phyloP scores from a whole-genome alignment of 2,329 filamentous ascomycete species.

The Aspergillus thermomutatus region DNA sequence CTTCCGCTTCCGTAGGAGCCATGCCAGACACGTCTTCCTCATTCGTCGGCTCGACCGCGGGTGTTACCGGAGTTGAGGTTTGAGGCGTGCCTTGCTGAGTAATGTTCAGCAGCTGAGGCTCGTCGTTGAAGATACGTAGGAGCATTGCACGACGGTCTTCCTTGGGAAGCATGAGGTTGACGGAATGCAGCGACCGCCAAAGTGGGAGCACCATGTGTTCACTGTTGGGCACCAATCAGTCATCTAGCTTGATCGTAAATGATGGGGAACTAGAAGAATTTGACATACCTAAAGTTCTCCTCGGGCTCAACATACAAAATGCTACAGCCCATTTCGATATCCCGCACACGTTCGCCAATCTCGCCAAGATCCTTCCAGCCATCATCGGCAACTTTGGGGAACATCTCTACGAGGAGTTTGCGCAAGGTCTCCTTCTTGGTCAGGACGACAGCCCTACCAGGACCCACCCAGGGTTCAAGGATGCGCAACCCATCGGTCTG shows the following conservation, averaged over 20 bases:
- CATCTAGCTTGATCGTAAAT: constrained; percentile 10
- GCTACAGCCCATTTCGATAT: constrained; percentile 86
- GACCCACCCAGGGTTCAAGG: constrained; percentile 83
- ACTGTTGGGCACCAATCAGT: constrained; percentile 24
- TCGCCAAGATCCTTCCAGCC: constrained; percentile 76
- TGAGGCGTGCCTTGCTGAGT: constrained; percentile 19
- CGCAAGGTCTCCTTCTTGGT: constrained; percentile 75
- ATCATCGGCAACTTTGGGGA: constrained; percentile 77
- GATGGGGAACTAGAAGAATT: background rate
- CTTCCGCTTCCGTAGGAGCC: constrained; percentile 28
- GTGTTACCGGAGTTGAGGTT: constrained; percentile 14
- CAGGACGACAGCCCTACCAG: constrained; percentile 70
- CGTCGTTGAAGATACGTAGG: constrained; percentile 85
- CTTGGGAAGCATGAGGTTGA: constrained; percentile 98
- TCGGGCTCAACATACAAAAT: constrained; percentile 80
- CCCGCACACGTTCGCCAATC: constrained; percentile 76
- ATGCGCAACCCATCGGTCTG: constrained; percentile 92
- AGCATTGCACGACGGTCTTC: constrained; percentile 93
- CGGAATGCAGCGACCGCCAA: constrained; percentile 86
- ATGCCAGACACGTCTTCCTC: constrained; percentile 10
- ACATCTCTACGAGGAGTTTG: constrained; percentile 90
- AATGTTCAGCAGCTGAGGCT: constrained; percentile 72
- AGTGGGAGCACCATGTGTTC: constrained; percentile 87
- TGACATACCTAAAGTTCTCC: constrained; percentile 51
- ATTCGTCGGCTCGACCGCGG: constrained; percentile 7